phyloP scores from a whole-genome alignment of 208 protist species.

The Balamuthia mandrillaris region DNA sequence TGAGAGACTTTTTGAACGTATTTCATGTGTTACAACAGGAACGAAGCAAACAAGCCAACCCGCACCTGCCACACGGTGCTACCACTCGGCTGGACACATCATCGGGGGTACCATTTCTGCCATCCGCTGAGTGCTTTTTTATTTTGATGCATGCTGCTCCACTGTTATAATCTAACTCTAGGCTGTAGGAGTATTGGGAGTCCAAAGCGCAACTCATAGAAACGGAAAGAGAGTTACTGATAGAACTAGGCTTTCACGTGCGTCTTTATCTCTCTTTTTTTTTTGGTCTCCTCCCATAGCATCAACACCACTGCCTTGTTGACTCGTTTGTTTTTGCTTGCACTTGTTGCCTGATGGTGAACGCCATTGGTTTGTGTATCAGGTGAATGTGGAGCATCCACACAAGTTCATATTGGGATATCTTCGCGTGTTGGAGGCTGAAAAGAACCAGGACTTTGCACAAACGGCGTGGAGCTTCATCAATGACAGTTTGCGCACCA shows the following conservation, averaged over 20 bases:
- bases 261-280: no score
- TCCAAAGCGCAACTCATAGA: slow-evolving; percentile 46
- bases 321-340: no score
- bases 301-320: no score
- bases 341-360: no score
- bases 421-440: slow-evolving; percentile 14
- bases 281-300: no score
- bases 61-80: not conserved
- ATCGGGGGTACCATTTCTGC: not conserved
- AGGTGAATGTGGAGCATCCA: slow-evolving; percentile 54
- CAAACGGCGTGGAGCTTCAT: slow-evolving; percentile 56
- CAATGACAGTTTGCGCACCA: slow-evolving; percentile 55
- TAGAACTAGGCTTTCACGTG: slow-evolving; percentile 55
- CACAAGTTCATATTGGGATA: slow-evolving; percentile 64
- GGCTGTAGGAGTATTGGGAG: slow-evolving; percentile 15
- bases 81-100: not conserved
- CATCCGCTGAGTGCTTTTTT: not conserved
- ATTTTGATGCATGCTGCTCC: not conserved
- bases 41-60: not conserved
- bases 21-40: slow-evolving; percentile 43
- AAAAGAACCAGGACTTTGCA: slow-evolving; percentile 5
- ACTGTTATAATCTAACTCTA: no score
- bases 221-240: slow-evolving; percentile 49
- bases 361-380: no score
- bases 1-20: slow-evolving; percentile 48